Percentiles rank a stretch among this genome's conserved stretches.
phyloP scores from a whole-genome alignment of 2,329 filamentous ascomycete genomes.

The Exophiala alcalophila region DNA sequence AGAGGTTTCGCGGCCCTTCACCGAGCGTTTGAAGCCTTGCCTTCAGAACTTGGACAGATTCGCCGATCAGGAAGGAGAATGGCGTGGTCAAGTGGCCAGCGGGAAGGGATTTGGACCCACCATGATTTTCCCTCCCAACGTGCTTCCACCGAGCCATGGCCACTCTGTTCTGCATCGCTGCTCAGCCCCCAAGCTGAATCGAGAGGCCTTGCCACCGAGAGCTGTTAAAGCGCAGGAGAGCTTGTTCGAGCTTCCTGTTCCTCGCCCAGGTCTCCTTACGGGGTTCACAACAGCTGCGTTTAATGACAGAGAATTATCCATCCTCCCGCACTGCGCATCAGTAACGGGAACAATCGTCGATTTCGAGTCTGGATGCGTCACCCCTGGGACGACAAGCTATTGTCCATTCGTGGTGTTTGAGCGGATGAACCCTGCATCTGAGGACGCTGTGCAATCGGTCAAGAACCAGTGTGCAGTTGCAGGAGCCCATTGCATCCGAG shows the following conservation, averaged over 20 bases:
- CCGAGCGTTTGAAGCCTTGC: constrained; percentile 15
- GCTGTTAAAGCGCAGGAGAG: constrained; percentile 21
- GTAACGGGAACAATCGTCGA: constrained; percentile 24
- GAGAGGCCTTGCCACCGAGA: constrained; percentile 24
- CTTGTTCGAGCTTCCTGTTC: constrained; percentile 26
- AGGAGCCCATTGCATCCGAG: constrained; percentile 26
- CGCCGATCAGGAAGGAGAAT: constrained; percentile 21
- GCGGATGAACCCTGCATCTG: constrained; percentile 19
- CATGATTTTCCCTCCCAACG: constrained; percentile 27
- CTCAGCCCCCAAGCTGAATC: constrained; percentile 22
- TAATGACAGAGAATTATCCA: constrained; percentile 20
- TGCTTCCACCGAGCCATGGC: constrained; percentile 19
- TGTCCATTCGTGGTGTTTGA: constrained; percentile 28
- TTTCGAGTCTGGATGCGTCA: constrained; percentile 21
- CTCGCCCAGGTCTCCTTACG: constrained; percentile 26
- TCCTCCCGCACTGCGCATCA: constrained; percentile 24
- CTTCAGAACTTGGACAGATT: constrained; percentile 17
- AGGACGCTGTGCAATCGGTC: constrained; percentile 24
- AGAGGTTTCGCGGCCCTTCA: constrained; percentile 17
- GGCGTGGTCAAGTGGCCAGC: constrained; percentile 17
- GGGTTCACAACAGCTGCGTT: constrained; percentile 26
- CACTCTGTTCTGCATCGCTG: constrained; percentile 17
- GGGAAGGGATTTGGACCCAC: constrained; percentile 26
- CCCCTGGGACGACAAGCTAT: constrained; percentile 20
- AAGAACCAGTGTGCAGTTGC: constrained; percentile 29